Evolutionary conservation across 345 rosid genomes (phyloP), one percentile per base, ranked within the genome.

Genomic region (Limnanthes douglasii): DNA sequence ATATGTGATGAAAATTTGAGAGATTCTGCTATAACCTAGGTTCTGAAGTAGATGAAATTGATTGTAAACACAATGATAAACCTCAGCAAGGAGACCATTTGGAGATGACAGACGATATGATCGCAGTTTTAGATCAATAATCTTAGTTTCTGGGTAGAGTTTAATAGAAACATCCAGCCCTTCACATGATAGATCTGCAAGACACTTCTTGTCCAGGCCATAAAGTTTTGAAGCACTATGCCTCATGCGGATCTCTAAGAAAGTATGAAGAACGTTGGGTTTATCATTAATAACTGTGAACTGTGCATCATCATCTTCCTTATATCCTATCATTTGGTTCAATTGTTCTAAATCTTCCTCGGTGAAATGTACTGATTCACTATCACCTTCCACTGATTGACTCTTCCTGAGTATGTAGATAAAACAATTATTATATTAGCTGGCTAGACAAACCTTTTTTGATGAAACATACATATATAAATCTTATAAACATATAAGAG

Each of bases 301-400:
- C 25, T 80, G 78, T n/a, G 21, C 78, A 36, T 60, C 63, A 34
- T 62, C 85, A 24, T 61, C 75, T 72, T 80, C 98, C 62, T 65
- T 90, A 42, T 80, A 90, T 27, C 98, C 98, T 50, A 90, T 84
- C 39, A 80, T 54, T 55, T 65, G 74, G 46, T 84, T 90, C 31
- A 90, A 53, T 35, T 69, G 94, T 54, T 70, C 85, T 95, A 95
- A 90, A 37, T 90, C 98, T 61, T 90, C 94, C 43, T 70, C 85
- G 6, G 60, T 77, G 59, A 84, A 77, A 48, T 52, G 60, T 50
- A 80, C 63, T 47, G 81, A 64, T 57, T 84, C 92, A 37, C 61
- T 63, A 46, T 75, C 92, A 66, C 70, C 88, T 46, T 67, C 69
- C 39, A 29, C 19, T 41, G 81, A 61, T 59, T 70, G 58, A 49